phyloP scores from a whole-genome alignment of 352 stramenopile genomes.

The Phytophthora hibernalis region DNA sequence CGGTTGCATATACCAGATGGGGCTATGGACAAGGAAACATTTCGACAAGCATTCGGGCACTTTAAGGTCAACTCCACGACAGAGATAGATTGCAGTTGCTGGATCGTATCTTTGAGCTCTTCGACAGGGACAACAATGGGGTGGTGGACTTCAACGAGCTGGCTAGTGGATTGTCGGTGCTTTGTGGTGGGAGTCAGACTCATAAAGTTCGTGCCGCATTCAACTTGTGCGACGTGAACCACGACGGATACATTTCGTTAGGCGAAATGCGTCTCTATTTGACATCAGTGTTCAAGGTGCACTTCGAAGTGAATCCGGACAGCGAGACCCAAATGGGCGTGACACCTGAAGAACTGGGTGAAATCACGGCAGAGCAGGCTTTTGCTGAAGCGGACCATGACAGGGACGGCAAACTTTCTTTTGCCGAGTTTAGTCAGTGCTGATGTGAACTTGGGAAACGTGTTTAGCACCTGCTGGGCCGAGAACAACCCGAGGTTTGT shows the following conservation, averaged over 20 bases:
- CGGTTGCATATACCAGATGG: slow-evolving; percentile 85
- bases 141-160: slow-evolving; percentile 86
- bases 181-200: slow-evolving; percentile 70
- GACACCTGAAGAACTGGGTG: slow-evolving; percentile 71
- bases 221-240: slow-evolving; percentile 89
- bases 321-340: slow-evolving; percentile 67
- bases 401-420: slow-evolving; percentile 81
- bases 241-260: slow-evolving; percentile 87
- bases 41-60: slow-evolving; percentile 67
- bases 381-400: slow-evolving; percentile 84
- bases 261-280: slow-evolving; percentile 88
- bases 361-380: slow-evolving; percentile 81
- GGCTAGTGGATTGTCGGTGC: slow-evolving; percentile 75
- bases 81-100: slow-evolving; percentile 59
- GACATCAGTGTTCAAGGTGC: slow-evolving; percentile 87
- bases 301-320: slow-evolving; percentile 85
- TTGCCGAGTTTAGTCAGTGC: slow-evolving; percentile 83
- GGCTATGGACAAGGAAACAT: slow-evolving; percentile 71
- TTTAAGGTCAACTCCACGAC: slow-evolving; percentile 44
- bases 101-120: slow-evolving; percentile 82
- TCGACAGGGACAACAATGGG: slow-evolving; percentile 85
- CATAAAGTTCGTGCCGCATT: slow-evolving; percentile 89
- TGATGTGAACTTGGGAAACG: slow-evolving; percentile 72
- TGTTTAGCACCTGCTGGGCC: slow-evolving; percentile 79
- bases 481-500: slow-evolving; percentile 80